These are phyloP conservation scores for Citrus reticulata DNA, from an alignment of 345 rosid genomes.

Conservation along the genomic window DNA sequence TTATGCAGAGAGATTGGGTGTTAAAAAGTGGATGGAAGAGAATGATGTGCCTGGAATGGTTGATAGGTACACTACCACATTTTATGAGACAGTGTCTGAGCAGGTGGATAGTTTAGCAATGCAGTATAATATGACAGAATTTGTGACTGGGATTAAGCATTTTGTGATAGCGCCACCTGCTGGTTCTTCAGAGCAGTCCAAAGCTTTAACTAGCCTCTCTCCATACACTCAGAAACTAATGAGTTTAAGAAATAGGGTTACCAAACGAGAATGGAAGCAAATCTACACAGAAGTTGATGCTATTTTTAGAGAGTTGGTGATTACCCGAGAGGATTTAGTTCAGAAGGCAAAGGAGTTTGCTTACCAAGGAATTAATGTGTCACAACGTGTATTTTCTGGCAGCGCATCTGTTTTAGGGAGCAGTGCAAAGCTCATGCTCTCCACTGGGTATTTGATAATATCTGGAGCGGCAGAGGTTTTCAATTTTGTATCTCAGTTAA, in stretches of 20 bases:
- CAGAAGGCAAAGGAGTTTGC: slow-evolving; percentile 85
- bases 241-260: slow-evolving; percentile 54
- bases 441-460: slow-evolving; percentile 61
- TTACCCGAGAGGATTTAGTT: slow-evolving; percentile 77
- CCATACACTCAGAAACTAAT: slow-evolving; percentile 70
- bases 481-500: slow-evolving; percentile 76
- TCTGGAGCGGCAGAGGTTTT: slow-evolving; percentile 93
- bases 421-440: slow-evolving; percentile 61
- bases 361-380: slow-evolving; percentile 70
- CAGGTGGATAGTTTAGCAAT: slow-evolving; percentile 79
- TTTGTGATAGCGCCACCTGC: slow-evolving; percentile 51
- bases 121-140: slow-evolving; percentile 93
- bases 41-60: slow-evolving; percentile 90
- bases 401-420: slow-evolving; percentile 78
- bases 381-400: slow-evolving; percentile 60
- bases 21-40: slow-evolving; percentile 92
- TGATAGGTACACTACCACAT: slow-evolving; percentile 61
- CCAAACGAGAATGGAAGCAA: slow-evolving; percentile 66
- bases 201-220: slow-evolving; percentile 54
- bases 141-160: slow-evolving; percentile 85
- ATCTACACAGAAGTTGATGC: slow-evolving; percentile 73
- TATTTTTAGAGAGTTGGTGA: slow-evolving; percentile 68
- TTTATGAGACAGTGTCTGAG: slow-evolving; percentile 67
- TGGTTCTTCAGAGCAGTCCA: slow-evolving; percentile 44
- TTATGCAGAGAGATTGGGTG: slow-evolving; percentile 81